Evolutionary conservation across 441 rosid species (phyloP).

Genomic region (Adansonia madagascariensis): DNA sequence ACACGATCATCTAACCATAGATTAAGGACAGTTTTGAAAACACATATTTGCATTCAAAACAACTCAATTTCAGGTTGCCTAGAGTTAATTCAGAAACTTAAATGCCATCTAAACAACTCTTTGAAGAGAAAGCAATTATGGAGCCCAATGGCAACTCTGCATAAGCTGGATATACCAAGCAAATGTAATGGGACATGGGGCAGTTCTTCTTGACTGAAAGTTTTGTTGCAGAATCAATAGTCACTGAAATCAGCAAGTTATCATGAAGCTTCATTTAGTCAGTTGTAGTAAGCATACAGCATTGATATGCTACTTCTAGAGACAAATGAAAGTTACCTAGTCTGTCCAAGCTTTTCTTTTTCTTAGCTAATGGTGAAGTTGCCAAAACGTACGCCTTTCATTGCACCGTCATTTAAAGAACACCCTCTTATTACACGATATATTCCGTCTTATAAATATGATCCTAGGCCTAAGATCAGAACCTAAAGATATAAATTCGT

Average conservation of each 20-base stretch:
- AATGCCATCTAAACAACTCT: not conserved
- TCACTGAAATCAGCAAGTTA: not conserved
- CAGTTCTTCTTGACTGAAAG: not conserved
- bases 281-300: not conserved
- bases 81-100: not conserved
- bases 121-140: not conserved
- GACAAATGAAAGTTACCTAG: not conserved
- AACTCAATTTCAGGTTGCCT: not conserved
- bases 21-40: not conserved
- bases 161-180: conserved; percentile 2
- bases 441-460: not conserved
- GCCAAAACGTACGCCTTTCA: not conserved
- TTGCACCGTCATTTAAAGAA: not conserved
- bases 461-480: conserved; percentile 6
- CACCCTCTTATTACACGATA: not conserved
- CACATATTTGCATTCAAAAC: conserved; percentile 5
- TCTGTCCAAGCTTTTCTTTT: not conserved
- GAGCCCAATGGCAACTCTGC: not conserved
- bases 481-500: not conserved
- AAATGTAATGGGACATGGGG: not conserved
- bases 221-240: not conserved
- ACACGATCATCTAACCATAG: not conserved
- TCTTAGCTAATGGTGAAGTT: not conserved
- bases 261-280: not conserved
- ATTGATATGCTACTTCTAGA: not conserved